A percentile compares a stretch with the other conserved stretches of the same genome.
Conservation (phyloP, 2,329 filamentous ascomycete species). For the Paracamarosporium sp. region DNA sequence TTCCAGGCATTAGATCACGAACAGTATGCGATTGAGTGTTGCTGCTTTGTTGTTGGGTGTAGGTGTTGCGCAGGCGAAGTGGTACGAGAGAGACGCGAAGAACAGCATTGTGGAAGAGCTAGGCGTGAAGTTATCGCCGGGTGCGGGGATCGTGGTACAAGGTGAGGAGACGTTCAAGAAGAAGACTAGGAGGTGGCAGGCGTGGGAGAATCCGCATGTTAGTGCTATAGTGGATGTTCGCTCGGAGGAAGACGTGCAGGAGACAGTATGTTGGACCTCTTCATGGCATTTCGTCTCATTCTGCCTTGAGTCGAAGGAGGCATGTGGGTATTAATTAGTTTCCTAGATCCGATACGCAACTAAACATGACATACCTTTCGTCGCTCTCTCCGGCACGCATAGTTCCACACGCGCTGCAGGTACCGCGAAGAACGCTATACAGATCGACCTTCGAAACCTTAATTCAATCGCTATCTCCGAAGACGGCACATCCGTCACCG, state of each 20-base stretch:
- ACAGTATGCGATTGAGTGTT: background rate
- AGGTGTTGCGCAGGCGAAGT: background rate
- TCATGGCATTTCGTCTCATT: no score
- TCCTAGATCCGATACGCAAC: background rate
- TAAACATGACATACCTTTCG: background rate
- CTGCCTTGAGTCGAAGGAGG: no score
- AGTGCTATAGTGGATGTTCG: background rate
- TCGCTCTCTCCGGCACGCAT: background rate
- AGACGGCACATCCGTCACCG: background rate
- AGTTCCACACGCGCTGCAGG: background rate
- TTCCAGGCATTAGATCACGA: background rate
- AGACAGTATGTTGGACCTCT: constrained; percentile 8
- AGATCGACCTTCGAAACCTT: background rate
- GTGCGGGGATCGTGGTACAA: constrained; percentile 1
- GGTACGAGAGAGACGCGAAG: background rate
- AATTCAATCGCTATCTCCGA: background rate
- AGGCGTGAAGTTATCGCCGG: constrained; percentile 5
- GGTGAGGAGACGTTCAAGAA: constrained; percentile 7
- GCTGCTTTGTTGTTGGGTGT: background rate
- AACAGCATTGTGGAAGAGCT: constrained; percentile 2
- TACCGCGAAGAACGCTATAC: background rate
- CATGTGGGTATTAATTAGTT: no score
- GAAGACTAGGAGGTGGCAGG: constrained; percentile 13
- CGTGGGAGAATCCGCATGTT: constrained; percentile 11
- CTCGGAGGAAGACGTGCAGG: constrained; percentile 10